Evolutionary conservation across 2,329 filamentous ascomycete genomes (phyloP).

Genomic region (Chalaropsis ovoidea): DNA sequence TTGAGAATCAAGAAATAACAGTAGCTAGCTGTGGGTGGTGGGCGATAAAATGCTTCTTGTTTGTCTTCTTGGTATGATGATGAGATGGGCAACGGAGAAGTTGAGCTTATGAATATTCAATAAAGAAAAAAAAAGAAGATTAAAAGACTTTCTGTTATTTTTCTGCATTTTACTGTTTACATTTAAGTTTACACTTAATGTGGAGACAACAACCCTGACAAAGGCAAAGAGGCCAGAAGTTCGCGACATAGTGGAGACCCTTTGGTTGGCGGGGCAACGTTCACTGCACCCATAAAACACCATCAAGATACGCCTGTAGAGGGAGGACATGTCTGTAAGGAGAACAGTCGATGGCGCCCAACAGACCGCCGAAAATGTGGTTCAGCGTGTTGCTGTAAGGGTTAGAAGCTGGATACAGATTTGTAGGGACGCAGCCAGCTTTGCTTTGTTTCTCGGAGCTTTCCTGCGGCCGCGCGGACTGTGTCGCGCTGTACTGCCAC

Average conservation of each 20-base stretch:
- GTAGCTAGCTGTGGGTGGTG: no score
- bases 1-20: no score
- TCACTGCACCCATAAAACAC: neutral
- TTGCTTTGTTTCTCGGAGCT: neutral
- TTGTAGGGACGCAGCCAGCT: neutral
- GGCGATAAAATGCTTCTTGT: slow-evolving; percentile 1
- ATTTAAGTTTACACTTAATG: neutral
- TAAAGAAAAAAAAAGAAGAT: neutral
- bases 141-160: slow-evolving; percentile 7
- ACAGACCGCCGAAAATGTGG: neutral
- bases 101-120: neutral
- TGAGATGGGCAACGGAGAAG: no score
- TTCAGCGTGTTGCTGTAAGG: neutral
- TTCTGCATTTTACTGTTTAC: slow-evolving; percentile 4
- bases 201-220: neutral
- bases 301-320: no score
- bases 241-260: neutral
- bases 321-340: neutral
- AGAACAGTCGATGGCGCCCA: neutral
- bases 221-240: neutral
- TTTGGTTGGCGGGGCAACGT: neutral
- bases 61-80: no score
- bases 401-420: neutral
- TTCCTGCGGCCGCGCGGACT: neutral
- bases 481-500: no score